Conservation (phyloP, 1,284 basidiomycete genomes). For the Sphaerobolus stellatus region DNA sequence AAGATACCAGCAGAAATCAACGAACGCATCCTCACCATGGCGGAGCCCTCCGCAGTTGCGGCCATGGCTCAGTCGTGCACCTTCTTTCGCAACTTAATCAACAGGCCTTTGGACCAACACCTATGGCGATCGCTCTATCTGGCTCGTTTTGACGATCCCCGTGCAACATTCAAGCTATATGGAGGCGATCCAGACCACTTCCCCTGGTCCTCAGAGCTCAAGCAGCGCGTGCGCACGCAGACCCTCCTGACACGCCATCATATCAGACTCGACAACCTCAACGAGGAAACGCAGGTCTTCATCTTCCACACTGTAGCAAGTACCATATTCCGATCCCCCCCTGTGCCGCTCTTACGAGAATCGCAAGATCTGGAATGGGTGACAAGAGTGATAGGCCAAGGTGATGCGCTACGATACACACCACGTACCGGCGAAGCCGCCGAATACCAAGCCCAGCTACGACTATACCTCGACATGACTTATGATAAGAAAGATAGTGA, state of each 20-base stretch:
- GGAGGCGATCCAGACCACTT: slow-evolving; percentile 18
- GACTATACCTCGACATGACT: slow-evolving; percentile 3
- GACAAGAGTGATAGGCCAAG: background rate
- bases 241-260: slow-evolving; percentile 13
- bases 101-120: slow-evolving; percentile 49
- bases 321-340: slow-evolving; percentile 42
- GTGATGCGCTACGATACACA: background rate
- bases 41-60: slow-evolving; percentile 53
- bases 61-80: slow-evolving; percentile 55
- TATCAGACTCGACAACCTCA: background rate
- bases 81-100: slow-evolving; percentile 46
- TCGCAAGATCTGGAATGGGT: slow-evolving; percentile 10
- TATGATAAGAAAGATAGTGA: background rate
- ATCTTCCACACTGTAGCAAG: slow-evolving; percentile 45
- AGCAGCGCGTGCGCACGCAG: slow-evolving; percentile 41
- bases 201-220: slow-evolving; percentile 42
- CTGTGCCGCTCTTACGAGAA: slow-evolving; percentile 20
- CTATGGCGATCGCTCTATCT: slow-evolving; percentile 67
- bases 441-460: slow-evolving; percentile 11
- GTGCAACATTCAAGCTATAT: slow-evolving; percentile 19
- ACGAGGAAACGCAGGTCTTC: slow-evolving; percentile 28
- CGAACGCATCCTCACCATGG: slow-evolving; percentile 54
- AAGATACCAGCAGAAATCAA: slow-evolving; percentile 54
- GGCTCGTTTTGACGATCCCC: slow-evolving; percentile 58
- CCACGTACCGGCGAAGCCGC: background rate